Evolutionary conservation across 495 filamentous ascomycete species (phyloP).

Genomic region (Aspergillus nidulans): DNA sequence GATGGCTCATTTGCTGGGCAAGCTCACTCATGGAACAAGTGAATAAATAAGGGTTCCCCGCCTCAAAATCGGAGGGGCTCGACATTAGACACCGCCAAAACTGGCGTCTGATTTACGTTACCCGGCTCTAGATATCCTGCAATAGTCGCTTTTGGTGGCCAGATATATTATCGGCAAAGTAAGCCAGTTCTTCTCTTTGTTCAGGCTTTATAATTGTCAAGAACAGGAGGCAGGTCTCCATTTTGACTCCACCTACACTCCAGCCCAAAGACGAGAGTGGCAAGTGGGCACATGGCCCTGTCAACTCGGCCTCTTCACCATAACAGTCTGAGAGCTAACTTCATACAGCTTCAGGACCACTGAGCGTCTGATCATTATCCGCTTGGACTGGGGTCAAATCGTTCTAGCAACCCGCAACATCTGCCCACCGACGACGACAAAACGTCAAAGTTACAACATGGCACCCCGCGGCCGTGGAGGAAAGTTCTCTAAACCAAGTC

Average conservation of each 20-base stretch:
- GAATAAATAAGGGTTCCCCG: not conserved
- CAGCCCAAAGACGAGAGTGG: not conserved
- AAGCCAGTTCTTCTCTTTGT: not conserved
- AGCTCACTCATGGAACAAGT: not conserved
- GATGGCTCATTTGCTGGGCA: not conserved
- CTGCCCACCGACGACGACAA: not conserved
- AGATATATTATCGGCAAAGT: not conserved
- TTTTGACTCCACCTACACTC: constrained; percentile 1
- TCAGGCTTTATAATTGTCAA: not conserved
- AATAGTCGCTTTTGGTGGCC: too few species aligned
- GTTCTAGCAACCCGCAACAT: not conserved
- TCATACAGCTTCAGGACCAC: not conserved
- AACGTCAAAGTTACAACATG: constrained; percentile 22
- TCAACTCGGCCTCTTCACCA: not conserved
- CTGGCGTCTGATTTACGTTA: not conserved
- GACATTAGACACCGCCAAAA: not conserved
- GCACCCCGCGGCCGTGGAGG: constrained; percentile 67
- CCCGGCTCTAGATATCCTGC: not conserved
- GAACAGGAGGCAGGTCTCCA: not conserved
- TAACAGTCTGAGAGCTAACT: not conserved
- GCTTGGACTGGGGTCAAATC: not conserved
- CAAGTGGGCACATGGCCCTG: constrained; percentile 4
- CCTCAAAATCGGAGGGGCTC: not conserved
- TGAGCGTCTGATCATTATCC: not conserved
- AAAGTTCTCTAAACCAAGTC: constrained; percentile 89